phyloP scores from a whole-genome alignment of 257 asterid genomes.

The Solanum chaucha region DNA sequence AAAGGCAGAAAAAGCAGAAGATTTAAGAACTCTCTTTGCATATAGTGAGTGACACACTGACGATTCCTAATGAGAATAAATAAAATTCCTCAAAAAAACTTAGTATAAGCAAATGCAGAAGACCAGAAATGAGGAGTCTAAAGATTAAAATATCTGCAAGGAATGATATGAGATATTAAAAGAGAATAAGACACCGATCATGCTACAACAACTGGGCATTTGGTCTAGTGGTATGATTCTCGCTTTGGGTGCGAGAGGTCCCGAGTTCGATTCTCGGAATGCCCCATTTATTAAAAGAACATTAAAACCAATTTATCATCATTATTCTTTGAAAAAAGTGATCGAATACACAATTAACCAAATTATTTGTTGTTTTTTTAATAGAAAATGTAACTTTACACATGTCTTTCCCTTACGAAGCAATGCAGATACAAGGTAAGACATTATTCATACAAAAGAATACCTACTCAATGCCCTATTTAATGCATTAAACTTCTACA shows the following conservation, averaged over 20 bases:
- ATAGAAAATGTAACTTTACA: too few relatives aligned
- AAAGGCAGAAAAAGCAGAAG: neutral
- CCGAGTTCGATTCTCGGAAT: constrained; percentile 68
- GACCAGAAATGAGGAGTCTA: neutral
- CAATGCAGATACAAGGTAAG: neutral
- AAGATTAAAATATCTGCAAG: neutral
- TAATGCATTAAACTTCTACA: neutral
- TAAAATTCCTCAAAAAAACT: too few relatives aligned
- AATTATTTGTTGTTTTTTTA: too few relatives aligned
- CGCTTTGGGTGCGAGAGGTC: constrained; percentile 83
- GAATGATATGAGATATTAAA: neutral
- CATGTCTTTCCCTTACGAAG: neutral
- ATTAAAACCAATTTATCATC: too few relatives aligned
- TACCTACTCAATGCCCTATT: neutral
- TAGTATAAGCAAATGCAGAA: neutral
- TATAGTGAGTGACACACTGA: neutral
- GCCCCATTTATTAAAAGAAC: constrained; percentile 32
- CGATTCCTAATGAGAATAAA: neutral
- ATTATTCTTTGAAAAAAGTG: too few relatives aligned
- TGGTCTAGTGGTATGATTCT: constrained; percentile 92
- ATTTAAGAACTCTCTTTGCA: neutral
- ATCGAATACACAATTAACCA: too few relatives aligned
- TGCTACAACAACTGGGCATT: constrained; percentile 33
- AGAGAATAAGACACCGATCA: too few relatives aligned
- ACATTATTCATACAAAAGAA: neutral